A percentile compares a stretch with the other conserved stretches of the same genome.
These are phyloP conservation scores for Aspergillus alliaceus DNA, from an alignment of 2,329 filamentous ascomycete genomes.

Conservation along the genomic window DNA sequence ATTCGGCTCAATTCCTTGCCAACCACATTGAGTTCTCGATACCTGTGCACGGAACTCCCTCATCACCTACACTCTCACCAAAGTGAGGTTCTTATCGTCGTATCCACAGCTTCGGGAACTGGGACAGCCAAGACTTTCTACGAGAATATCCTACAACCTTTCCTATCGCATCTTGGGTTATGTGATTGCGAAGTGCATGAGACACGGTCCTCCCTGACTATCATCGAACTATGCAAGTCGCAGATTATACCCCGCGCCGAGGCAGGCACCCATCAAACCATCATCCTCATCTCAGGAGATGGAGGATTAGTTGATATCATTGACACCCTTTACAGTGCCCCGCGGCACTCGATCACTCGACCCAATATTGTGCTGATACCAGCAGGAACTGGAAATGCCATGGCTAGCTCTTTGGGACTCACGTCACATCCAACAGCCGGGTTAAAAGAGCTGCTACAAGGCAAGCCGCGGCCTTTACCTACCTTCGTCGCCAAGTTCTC, in stretches of 20 bases:
- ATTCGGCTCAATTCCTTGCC: conserved; percentile 19
- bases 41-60: conserved; percentile 20
- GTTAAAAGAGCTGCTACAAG: conserved; percentile 61
- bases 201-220: conserved; percentile 64
- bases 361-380: conserved; percentile 59
- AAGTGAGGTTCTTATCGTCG: conserved; percentile 55
- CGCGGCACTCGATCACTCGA: conserved; percentile 38
- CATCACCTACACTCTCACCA: conserved; percentile 15
- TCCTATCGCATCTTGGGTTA: conserved; percentile 53
- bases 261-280: conserved; percentile 52
- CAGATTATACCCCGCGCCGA: conserved; percentile 53
- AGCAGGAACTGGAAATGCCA: conserved; percentile 51
- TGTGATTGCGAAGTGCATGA: conserved; percentile 55
- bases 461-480: conserved; percentile 57
- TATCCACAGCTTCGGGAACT: conserved; percentile 67
- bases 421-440: conserved; percentile 37
- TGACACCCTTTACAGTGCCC: conserved; percentile 57
- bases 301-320: conserved; percentile 82
- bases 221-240: conserved; percentile 61
- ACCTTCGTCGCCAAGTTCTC: conserved; percentile 65
- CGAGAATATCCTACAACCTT: conserved; percentile 54
- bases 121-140: conserved; percentile 59
- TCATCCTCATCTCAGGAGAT: conserved; percentile 83
- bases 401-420: conserved; percentile 41
- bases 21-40: conserved; percentile 13